Base-by-base conservation (phyloP, 768 basidiomycete species). In the Podaxis sp. region DNA sequence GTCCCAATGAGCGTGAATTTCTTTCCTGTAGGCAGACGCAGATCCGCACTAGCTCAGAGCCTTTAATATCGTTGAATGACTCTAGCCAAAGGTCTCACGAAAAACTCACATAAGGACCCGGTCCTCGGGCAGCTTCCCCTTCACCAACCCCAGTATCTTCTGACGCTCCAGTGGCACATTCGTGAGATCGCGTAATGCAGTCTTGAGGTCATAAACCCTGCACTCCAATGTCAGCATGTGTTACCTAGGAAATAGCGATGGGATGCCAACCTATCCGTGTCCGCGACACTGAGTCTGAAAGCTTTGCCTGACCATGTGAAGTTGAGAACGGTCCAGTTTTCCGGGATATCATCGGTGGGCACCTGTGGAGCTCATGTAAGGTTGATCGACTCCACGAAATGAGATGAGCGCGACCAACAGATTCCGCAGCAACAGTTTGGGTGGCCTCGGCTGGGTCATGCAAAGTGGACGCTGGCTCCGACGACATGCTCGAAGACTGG, bases 1-100 rank as follows among this genome's bases (percentile, higher is more conserved):
- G 93, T 95, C 11, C 94, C 94, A 19, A 95, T 76, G 11, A 94
- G 78, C n/a, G 86, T 90, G 70, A 95, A 95, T 69, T 89, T 92
- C 78, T 87, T 88, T 52, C 87, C 85, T 17, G 77, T 68, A 0
- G 75, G 64, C 4, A 92, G 77, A 46, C 82, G 79, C 37, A 91
- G 77, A 66, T 90, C 87, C 22, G 80, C 78, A 46, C 87, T 90
- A 63, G 40, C 54, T 50, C 40, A 54, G 40, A 54, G 24, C 12
- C 63, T n/a, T 25, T 40, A 33, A 53, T 55, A 53, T 63, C 40
- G 43, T 49, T 2, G 37, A 27, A 38, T 24, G 41, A 56, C 33
- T 33, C 8, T 9, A 33, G 33, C 33, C 37, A 53, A 36, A 58
- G 63, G 19, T 36, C 54, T 69, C 77, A 55, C 68, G 76, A 33